Percentiles rank a stretch among this genome's conserved stretches.
phyloP scores from a whole-genome alignment of 2,329 filamentous ascomycete species.

The Colletotrichum lindemuthianum region DNA sequence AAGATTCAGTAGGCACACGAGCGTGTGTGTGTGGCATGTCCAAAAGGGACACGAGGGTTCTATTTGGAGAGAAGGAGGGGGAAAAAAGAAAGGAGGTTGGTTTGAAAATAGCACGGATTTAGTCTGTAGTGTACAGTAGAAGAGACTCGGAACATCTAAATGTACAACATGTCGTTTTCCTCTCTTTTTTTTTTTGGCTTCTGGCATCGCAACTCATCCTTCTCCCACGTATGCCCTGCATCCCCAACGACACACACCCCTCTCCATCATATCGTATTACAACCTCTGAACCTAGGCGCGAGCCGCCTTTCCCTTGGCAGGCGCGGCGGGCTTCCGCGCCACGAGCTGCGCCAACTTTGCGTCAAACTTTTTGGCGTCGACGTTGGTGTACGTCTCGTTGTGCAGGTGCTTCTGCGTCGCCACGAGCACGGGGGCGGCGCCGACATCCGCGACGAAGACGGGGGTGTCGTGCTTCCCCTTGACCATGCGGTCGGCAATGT shows the following conservation, averaged over 20 bases:
- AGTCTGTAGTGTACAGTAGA: constrained; percentile 26
- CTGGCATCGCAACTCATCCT: constrained; percentile 24
- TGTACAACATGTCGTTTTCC: constrained; percentile 22
- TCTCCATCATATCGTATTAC: neutral
- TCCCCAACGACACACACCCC: neutral
- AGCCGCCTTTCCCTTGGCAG: constrained; percentile 36
- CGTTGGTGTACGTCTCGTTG: constrained; percentile 48
- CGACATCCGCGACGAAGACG: constrained; percentile 39
- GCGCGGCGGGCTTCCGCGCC: constrained; percentile 38
- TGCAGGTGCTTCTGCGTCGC: constrained; percentile 50
- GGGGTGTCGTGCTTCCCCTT: constrained; percentile 50
- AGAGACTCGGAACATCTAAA: constrained; percentile 22
- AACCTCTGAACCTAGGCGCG: neutral
- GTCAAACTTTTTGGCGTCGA: constrained; percentile 51
- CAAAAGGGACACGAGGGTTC: neutral
- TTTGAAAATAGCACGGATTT: neutral
- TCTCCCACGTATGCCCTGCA: no score
- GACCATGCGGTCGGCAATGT: constrained; percentile 47
- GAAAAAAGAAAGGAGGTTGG: neutral
- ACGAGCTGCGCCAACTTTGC: constrained; percentile 48
- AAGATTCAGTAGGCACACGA: constrained; percentile 45
- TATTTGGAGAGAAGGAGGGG: neutral
- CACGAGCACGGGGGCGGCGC: constrained; percentile 44
- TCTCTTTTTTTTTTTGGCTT: constrained; percentile 12
- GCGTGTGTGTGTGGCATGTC: no score